Percentiles rank a stretch among this genome's conserved stretches.
phyloP scores from a whole-genome alignment of 208 protist species.

The Willaertia magna region DNA sequence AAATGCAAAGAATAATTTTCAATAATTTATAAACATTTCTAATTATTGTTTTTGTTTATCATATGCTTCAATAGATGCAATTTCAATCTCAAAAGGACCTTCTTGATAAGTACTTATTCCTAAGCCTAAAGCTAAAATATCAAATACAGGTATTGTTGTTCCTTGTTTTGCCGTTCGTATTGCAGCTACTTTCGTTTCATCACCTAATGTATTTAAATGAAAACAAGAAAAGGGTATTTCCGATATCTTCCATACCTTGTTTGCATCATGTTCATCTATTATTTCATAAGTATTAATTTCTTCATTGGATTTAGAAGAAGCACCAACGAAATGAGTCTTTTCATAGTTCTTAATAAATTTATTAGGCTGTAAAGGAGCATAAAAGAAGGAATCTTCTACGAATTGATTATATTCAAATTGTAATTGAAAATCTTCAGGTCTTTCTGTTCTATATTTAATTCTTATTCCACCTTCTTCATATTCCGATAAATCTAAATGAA shows the following conservation, averaged over 20 bases:
- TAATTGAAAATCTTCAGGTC: neutral
- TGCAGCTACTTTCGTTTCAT: neutral
- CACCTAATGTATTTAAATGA: neutral
- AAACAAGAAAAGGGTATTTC: neutral
- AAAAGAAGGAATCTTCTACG: neutral
- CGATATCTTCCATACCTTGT: neutral
- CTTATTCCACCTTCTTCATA: neutral
- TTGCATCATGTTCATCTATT: neutral
- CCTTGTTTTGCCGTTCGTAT: neutral
- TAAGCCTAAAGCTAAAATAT: neutral
- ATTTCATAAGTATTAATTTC: neutral
- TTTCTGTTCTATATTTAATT: neutral
- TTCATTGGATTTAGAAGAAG: neutral
- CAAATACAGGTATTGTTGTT: neutral
- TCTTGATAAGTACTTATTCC: neutral
- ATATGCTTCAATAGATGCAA: neutral
- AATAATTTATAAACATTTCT: too few species aligned
- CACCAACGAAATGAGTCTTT: neutral
- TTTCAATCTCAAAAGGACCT: neutral
- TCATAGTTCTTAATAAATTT: neutral
- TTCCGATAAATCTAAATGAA: neutral
- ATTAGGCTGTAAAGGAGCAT: neutral
- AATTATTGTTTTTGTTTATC: neutral
- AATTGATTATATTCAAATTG: neutral
- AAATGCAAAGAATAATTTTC: too few species aligned